phyloP scores from a whole-genome alignment of 345 rosid species.

The Moricandia moricandioides region DNA sequence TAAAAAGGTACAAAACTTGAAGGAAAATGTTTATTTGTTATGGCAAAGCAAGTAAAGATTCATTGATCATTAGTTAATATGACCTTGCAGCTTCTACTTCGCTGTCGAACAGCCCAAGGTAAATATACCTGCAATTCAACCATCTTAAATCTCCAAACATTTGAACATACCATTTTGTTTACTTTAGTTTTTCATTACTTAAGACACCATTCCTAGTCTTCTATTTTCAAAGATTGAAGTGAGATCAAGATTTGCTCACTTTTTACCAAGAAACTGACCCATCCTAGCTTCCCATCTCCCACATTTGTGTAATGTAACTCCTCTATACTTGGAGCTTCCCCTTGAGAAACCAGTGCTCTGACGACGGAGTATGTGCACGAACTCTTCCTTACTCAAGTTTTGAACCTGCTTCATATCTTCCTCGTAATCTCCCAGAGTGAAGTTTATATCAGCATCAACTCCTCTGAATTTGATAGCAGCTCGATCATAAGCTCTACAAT shows the following conservation, averaged over 20 bases:
- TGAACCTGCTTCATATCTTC: constrained; percentile 89
- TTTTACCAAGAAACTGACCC: constrained; percentile 97
- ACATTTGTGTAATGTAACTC: constrained; percentile 88
- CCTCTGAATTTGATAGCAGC: constrained; percentile 98
- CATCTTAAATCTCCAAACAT: constrained; percentile 58
- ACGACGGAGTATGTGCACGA: constrained; percentile 90
- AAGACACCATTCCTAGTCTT: constrained; percentile 16
- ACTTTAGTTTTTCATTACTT: constrained; percentile 3
- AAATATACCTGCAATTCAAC: constrained; percentile 95
- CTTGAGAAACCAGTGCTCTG: constrained; percentile 93
- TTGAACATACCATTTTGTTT: constrained; percentile 45
- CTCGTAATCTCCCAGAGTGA: constrained; percentile 72
- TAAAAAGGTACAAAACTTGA: constrained; percentile 38
- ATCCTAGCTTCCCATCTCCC: constrained; percentile 98
- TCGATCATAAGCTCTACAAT: constrained; percentile 83
- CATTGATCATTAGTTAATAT: constrained; percentile 48
- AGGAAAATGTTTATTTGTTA: not conserved
- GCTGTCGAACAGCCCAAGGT: constrained; percentile 97
- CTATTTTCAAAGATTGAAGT: too few relatives aligned
- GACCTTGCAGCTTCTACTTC: constrained; percentile 99
- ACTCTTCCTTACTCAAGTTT: constrained; percentile 75
- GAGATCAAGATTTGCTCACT: constrained; percentile 49
- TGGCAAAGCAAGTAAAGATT: constrained; percentile 31
- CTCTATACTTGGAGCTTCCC: constrained; percentile 90
- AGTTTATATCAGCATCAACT: constrained; percentile 90